phyloP scores from a whole-genome alignment of 129 eudicot genomes.

The Flaveria brownii region DNA sequence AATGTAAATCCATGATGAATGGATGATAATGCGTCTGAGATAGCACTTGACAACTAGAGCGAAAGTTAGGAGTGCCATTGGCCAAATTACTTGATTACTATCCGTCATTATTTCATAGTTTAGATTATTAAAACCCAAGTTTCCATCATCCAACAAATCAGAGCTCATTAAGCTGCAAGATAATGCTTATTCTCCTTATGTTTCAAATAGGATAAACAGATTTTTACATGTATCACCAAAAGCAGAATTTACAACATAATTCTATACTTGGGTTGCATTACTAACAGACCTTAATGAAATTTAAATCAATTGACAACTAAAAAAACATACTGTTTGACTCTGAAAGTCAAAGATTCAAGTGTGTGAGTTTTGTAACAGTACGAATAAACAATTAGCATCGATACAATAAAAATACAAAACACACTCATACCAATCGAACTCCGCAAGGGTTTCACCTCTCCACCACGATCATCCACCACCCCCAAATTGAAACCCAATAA shows the following conservation, averaged over 20 bases:
- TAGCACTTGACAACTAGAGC: too few relatives aligned
- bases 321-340: neutral
- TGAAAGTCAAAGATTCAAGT: slow-evolving; percentile 26
- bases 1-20: too few relatives aligned
- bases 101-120: too few relatives aligned
- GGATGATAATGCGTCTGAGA: too few relatives aligned
- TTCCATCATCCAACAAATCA: too few relatives aligned
- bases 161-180: neutral
- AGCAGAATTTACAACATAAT: neutral
- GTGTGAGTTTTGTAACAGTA: neutral
- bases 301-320: neutral
- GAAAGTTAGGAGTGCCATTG: too few relatives aligned
- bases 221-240: neutral
- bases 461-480: slow-evolving; percentile 14
- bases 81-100: too few relatives aligned
- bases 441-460: neutral
- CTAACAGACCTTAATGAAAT: neutral
- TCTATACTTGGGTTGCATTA: neutral
- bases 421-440: slow-evolving; percentile 12
- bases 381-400: neutral
- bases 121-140: too few relatives aligned
- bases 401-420: neutral
- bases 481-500: neutral
- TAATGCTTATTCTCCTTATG: neutral
- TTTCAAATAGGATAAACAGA: neutral